These are phyloP conservation scores for Lagerstroemia speciosa DNA, from an alignment of 345 rosid genomes.

Conservation along the genomic window DNA sequence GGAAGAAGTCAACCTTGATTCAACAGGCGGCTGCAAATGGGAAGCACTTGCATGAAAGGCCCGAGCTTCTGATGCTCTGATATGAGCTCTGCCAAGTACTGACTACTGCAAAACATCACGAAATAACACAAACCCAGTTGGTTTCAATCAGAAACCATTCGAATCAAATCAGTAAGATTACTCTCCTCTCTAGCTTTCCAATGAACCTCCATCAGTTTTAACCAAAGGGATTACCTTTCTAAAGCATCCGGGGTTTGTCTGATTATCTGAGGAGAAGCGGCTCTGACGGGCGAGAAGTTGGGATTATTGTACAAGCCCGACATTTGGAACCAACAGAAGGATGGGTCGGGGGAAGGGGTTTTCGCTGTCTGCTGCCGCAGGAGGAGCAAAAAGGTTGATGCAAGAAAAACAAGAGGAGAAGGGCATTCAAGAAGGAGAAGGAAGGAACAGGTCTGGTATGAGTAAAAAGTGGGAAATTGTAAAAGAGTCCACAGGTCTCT, in stretches of 20 bases:
- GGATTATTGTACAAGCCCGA: slow-evolving; percentile 83
- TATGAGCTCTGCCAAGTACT: slow-evolving; percentile 74
- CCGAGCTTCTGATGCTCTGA: slow-evolving; percentile 98
- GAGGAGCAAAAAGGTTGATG: background rate
- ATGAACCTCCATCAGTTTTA: background rate
- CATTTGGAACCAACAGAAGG: slow-evolving; percentile 26
- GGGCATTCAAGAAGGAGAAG: background rate
- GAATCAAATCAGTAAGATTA: background rate
- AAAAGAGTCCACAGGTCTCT: background rate
- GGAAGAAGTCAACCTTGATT: slow-evolving; percentile 62
- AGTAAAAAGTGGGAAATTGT: background rate
- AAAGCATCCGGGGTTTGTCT: slow-evolving; percentile 65
- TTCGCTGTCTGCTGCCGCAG: background rate
- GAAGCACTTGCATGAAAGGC: slow-evolving; percentile 92
- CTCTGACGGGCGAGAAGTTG: slow-evolving; percentile 92
- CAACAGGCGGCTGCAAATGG: slow-evolving; percentile 80
- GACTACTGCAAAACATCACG: slow-evolving; percentile 47
- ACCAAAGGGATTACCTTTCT: slow-evolving; percentile 1
- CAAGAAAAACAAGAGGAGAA: background rate
- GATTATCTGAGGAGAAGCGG: slow-evolving; percentile 88
- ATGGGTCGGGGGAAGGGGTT: background rate
- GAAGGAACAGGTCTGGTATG: background rate
- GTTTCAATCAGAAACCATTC: slow-evolving; percentile 1
- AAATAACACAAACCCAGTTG: slow-evolving; percentile 14
- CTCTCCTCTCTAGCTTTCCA: background rate